These are phyloP conservation scores for Claviceps quebecensis DNA, from an alignment of 2,329 filamentous ascomycete species.

Conservation along the genomic window DNA sequence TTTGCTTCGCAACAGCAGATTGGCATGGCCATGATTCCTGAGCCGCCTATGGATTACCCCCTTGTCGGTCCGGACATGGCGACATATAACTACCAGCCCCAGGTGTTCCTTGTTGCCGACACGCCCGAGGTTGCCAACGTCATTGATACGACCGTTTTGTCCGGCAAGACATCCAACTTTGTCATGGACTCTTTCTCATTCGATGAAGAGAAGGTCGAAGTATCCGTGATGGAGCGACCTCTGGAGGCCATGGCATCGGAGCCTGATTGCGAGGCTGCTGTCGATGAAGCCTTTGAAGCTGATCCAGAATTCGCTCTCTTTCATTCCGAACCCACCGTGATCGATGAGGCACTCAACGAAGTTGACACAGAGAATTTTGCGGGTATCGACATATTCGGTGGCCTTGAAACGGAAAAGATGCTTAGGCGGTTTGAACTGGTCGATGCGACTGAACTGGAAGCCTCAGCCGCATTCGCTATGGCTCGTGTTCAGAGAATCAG, in stretches of 20 bases:
- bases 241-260: constrained; percentile 21
- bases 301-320: constrained; percentile 50
- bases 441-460: constrained; percentile 38
- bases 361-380: constrained; percentile 29
- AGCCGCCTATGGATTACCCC: constrained; percentile 61
- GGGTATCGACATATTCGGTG: constrained; percentile 32
- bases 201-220: constrained; percentile 42
- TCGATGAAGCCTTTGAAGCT: constrained; percentile 46
- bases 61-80: constrained; percentile 47
- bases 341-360: constrained; percentile 19
- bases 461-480: constrained; percentile 28
- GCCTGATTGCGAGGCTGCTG: constrained; percentile 12
- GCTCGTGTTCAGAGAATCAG: constrained; percentile 37
- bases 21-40: constrained; percentile 71
- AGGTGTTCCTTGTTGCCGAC: constrained; percentile 58
- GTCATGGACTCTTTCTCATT: constrained; percentile 30
- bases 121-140: constrained; percentile 49
- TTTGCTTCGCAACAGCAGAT: constrained; percentile 51
- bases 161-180: constrained; percentile 53
- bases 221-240: constrained; percentile 37
- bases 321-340: constrained; percentile 26
- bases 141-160: constrained; percentile 49
- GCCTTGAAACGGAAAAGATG: constrained; percentile 49
- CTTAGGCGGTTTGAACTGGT: constrained; percentile 50
- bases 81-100: constrained; percentile 49